phyloP scores from a whole-genome alignment of 441 rosid species.

The Populus hybrid region DNA sequence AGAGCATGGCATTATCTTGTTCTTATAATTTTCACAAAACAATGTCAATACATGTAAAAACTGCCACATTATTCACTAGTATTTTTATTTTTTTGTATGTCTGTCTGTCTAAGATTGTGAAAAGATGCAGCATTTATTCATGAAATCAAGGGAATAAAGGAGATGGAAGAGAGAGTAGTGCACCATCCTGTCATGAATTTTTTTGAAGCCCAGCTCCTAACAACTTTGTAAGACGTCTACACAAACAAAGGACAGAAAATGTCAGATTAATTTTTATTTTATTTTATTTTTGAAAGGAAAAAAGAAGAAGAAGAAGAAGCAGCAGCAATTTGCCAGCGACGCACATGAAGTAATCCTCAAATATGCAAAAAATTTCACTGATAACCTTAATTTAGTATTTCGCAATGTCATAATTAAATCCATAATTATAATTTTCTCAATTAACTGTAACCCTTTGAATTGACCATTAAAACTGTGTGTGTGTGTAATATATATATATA shows the following conservation, averaged over 20 bases:
- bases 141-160: constrained; percentile 3
- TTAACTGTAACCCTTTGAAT: background rate
- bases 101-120: background rate
- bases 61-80: background rate
- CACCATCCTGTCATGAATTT: constrained; percentile 99
- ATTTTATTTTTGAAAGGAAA: background rate
- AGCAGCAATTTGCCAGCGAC: too few species aligned
- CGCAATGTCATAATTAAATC: background rate
- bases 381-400: background rate
- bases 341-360: background rate
- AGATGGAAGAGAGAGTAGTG: constrained; percentile 12
- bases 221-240: constrained; percentile 84
- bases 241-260: constrained; percentile 11
- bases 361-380: background rate
- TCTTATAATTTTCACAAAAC: background rate
- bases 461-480: too few species aligned
- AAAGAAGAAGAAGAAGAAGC: background rate
- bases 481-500: too few species aligned
- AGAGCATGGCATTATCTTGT: background rate
- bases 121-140: background rate
- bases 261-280: background rate
- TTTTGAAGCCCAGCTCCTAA: constrained; percentile 96
- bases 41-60: background rate
- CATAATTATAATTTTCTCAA: background rate
- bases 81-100: background rate